Evolutionary conservation across 2,329 filamentous ascomycete species (phyloP).

Genomic region (Didymella keratinophila): DNA sequence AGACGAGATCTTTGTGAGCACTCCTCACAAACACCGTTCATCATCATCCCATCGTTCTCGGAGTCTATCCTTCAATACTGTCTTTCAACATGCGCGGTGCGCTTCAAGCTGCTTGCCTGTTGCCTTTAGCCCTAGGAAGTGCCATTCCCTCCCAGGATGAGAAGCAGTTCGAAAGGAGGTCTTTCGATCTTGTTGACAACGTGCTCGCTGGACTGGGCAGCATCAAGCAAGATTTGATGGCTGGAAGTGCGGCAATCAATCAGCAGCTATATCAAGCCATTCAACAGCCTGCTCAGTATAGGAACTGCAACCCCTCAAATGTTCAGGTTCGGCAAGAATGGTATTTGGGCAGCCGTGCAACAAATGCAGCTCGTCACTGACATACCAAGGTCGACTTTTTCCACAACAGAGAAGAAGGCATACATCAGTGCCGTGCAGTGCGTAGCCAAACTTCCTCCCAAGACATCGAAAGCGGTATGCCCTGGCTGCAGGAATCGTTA

Average conservation of each 20-base stretch:
- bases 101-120: conserved; percentile 5
- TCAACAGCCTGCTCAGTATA: conserved; percentile 29
- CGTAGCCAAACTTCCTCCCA: conserved; percentile 36
- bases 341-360: conserved; percentile 30
- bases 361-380: conserved; percentile 2
- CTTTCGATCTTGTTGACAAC: conserved; percentile 9
- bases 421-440: conserved; percentile 51
- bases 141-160: not conserved
- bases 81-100: not conserved
- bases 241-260: conserved; percentile 35
- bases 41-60: not conserved
- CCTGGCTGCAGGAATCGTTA: conserved; percentile 47
- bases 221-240: conserved; percentile 31
- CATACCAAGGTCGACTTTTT: conserved; percentile 8
- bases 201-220: conserved; percentile 9
- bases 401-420: conserved; percentile 38
- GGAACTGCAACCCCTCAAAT: conserved; percentile 50
- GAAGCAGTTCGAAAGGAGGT: conserved; percentile 1
- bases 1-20: too few relatives aligned
- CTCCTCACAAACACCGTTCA: not conserved
- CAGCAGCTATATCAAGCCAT: conserved; percentile 39
- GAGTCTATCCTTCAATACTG: not conserved
- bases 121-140: conserved; percentile 8
- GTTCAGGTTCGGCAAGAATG: conserved; percentile 55
- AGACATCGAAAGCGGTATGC: conserved; percentile 30